Percentiles rank a stretch among this genome's conserved stretches.
Evolutionary conservation across 1,139 yeast species (phyloP).

Genomic region (Blastobotrys indianensis): DNA sequence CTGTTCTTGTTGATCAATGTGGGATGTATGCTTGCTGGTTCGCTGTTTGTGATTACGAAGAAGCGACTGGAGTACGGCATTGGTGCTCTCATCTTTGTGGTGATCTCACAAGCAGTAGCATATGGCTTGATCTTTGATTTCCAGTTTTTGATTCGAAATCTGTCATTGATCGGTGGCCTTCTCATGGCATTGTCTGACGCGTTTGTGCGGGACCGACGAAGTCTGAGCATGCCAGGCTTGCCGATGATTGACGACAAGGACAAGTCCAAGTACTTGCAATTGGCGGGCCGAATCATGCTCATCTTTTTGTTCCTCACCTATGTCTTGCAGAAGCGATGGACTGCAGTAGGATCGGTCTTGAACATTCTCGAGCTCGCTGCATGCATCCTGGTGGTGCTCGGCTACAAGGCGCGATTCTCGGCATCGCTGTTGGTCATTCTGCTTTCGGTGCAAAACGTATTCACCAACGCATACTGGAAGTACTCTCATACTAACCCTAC

Average conservation of each 20-base stretch:
- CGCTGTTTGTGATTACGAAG: conserved; percentile 66
- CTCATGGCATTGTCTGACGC: conserved; percentile 85
- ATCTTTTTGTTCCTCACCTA: conserved; percentile 83
- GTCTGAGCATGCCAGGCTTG: conserved; percentile 76
- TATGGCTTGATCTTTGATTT: conserved; percentile 85
- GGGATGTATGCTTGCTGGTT: conserved; percentile 64
- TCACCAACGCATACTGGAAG: conserved; percentile 87
- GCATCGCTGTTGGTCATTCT: conserved; percentile 74
- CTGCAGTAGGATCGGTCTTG: conserved; percentile 57
- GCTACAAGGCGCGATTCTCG: conserved; percentile 87
- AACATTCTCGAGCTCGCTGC: conserved; percentile 65
- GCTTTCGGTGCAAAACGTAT: conserved; percentile 68
- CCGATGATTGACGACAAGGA: conserved; percentile 83
- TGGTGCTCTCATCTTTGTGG: conserved; percentile 62
- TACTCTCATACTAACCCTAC: conserved; percentile 63
- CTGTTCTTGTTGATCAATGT: conserved; percentile 61
- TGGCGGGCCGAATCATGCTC: conserved; percentile 84
- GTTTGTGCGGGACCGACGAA: conserved; percentile 71
- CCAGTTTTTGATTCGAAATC: conserved; percentile 75
- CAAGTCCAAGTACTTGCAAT: conserved; percentile 73
- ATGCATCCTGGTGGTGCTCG: conserved; percentile 79
- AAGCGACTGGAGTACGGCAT: conserved; percentile 70
- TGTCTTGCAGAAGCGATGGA: conserved; percentile 72
- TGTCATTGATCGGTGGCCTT: conserved; percentile 90
- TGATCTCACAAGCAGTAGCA: conserved; percentile 76